These are phyloP conservation scores for Xylaria multiplex DNA, from an alignment of 2,329 filamentous ascomycete species.

Conservation along the genomic window DNA sequence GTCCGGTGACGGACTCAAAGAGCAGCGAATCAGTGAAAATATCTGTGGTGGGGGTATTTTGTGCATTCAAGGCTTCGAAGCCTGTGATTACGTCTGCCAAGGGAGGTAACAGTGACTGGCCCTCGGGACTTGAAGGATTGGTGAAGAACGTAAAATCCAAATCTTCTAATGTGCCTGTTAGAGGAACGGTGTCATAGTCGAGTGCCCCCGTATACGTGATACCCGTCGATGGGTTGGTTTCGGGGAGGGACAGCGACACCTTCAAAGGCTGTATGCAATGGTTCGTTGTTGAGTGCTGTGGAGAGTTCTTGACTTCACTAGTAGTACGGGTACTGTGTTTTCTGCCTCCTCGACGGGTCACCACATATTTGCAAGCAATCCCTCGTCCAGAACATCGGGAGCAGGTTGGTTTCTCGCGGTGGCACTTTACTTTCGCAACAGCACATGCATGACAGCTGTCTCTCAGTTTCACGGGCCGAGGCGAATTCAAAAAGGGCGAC, in stretches of 20 bases:
- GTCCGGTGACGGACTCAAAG: background rate
- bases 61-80: background rate
- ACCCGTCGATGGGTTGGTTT: background rate
- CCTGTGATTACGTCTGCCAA: background rate
- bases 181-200: background rate
- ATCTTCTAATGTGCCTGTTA: background rate
- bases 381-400: background rate
- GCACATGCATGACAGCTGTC: slow-evolving; percentile 2
- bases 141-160: background rate
- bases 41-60: background rate
- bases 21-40: background rate
- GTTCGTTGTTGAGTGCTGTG: background rate
- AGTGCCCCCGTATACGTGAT: background rate
- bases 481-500: no score
- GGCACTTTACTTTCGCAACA: slow-evolving; percentile 1
- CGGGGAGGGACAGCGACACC: background rate
- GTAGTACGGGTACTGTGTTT: background rate
- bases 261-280: background rate
- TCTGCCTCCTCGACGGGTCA: background rate
- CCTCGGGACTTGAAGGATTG: background rate
- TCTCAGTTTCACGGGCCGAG: background rate
- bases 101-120: background rate
- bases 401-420: slow-evolving; percentile 4
- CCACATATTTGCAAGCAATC: background rate
- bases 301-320: background rate